Percentiles rank a stretch among this genome's conserved stretches.
These are phyloP conservation scores for Leccinum huronense DNA, from an alignment of 1,284 basidiomycete species.

Conservation along the genomic window DNA sequence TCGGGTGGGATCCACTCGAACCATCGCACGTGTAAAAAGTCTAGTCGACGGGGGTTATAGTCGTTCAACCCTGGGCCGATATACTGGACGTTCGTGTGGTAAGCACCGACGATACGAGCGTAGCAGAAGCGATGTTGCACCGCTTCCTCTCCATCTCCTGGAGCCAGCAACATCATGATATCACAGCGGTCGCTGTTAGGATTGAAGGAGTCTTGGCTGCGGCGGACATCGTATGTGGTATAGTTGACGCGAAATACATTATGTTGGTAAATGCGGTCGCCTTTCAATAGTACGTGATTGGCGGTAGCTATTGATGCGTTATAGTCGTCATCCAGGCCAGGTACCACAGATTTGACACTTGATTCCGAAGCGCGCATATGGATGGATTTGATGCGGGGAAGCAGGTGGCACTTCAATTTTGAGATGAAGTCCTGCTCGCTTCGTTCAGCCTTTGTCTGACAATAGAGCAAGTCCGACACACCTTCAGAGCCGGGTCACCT, in stretches of 20 bases:
- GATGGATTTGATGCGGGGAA: neutral
- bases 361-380: neutral
- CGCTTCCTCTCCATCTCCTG: neutral
- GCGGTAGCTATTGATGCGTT: neutral
- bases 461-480: neutral
- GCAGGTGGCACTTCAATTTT: neutral
- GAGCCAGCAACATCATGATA: neutral
- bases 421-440: neutral
- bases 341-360: neutral
- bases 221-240: neutral
- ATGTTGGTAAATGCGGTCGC: neutral
- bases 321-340: neutral
- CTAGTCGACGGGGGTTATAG: conserved; percentile 1
- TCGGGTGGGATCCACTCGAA: too few species aligned
- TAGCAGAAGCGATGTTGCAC: neutral
- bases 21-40: conserved; percentile 2
- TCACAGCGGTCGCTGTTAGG: neutral
- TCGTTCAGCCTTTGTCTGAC: neutral
- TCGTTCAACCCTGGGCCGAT: conserved; percentile 1
- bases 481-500: neutral
- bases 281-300: conserved; percentile 4
- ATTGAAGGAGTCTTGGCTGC: neutral
- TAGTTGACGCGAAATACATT: neutral
- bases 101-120: conserved; percentile 10
- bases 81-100: conserved; percentile 10